Base-by-base conservation (phyloP, 2,329 filamentous ascomycete genomes). In the Cladorrhinum sp. region DNA sequence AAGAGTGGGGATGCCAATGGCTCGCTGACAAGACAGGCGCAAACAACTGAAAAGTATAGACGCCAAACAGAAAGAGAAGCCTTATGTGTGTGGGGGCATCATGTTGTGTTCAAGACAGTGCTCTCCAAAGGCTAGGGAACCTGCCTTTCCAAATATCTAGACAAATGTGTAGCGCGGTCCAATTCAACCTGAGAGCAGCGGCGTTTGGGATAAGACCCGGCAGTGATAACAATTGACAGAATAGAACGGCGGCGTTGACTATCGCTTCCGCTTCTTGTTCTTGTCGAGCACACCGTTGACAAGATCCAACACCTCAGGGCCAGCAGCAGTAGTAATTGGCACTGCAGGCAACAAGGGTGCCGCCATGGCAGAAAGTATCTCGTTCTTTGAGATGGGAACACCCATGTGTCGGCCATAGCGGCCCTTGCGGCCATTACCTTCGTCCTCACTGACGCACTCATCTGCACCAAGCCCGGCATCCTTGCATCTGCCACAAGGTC, bases 381-480 rank as follows among this genome's bases (percentile, higher is more conserved):
- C 85, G 33, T 83, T 80, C 62, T 83, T 83, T 72, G 83, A 83
- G 69, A 86, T 79, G 57, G 86, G 84, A 42, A 88, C 86, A 61
- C 86, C 86, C 86, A 88, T 88, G 73, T 88, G 86, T 65, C 86
- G 84, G 68, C 86, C 86, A 72, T 97, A 98, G 61, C 95, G 88
- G 65, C 95, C 95, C 76, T 97, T 98, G 71, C 95, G 90, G 66
- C 94, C 95, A 74, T 98, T 98, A 66, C 92, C 92, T 76, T 99
- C 95, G 70, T 99, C 95, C 76, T 99, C 95, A 75, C 93, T 97
- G 75, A 99, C 86, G 75, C 95, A 99, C 66, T 94, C 91, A 68
- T 98, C 95, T 62, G 92, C 87, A 60, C 90, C 90, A 69, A 99
- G 91, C 20, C 95, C 95, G 49, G 95, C 95, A 77, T 99, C 95